These are phyloP conservation scores for Yamagishiella unicocca DNA, from an alignment of 139 green algal species.

Conservation along the genomic window DNA sequence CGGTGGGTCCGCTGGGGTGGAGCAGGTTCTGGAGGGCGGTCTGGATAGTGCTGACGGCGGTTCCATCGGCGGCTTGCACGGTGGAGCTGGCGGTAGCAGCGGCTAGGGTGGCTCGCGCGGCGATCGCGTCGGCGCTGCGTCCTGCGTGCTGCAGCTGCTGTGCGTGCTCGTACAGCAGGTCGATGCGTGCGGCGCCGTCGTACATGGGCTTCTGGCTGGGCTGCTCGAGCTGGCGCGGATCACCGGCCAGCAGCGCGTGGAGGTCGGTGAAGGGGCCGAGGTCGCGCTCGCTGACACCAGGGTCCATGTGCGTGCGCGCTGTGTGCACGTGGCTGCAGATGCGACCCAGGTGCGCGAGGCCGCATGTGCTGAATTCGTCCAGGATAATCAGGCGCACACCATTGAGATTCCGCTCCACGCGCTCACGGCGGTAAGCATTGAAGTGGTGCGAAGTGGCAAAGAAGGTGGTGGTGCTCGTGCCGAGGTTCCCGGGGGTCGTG, in stretches of 20 bases:
- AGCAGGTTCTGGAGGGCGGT: background rate
- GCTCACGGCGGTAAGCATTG: no score
- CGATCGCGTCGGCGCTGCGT: background rate
- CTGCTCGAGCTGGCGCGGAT: conserved; percentile 1
- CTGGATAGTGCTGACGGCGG: no score
- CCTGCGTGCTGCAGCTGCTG: background rate
- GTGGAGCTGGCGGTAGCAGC: background rate
- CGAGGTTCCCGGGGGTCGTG: no score
- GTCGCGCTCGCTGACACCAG: background rate
- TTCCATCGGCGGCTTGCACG: no score
- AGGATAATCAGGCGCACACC: background rate
- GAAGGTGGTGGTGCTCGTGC: no score
- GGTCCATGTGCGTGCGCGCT: background rate
- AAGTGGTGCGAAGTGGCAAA: background rate
- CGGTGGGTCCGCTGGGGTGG: background rate
- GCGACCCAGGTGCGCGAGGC: background rate
- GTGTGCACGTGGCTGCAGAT: background rate
- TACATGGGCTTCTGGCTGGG: background rate
- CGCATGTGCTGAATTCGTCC: conserved; percentile 24
- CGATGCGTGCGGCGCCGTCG: background rate
- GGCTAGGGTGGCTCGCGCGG: background rate
- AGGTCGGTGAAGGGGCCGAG: background rate
- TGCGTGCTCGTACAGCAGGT: background rate
- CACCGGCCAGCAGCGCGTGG: background rate
- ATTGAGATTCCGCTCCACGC: background rate